phyloP scores from a whole-genome alignment of 176 grass and related monocot species.

The Melocanna baccifera region DNA sequence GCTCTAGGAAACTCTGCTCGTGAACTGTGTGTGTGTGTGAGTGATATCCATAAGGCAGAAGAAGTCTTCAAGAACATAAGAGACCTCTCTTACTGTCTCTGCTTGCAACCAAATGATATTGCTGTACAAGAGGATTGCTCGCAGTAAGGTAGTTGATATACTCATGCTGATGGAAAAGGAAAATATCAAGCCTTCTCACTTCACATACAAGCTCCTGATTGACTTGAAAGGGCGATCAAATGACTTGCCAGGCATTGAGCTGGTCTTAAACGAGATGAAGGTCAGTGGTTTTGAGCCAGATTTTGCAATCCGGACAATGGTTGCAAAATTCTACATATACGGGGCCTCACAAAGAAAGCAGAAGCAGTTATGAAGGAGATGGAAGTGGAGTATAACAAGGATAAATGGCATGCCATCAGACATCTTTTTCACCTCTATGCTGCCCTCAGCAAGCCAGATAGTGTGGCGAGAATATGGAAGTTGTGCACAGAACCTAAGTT shows the following conservation, averaged over 20 bases:
- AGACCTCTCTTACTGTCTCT: slow-evolving; percentile 53
- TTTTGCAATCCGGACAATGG: slow-evolving; percentile 26
- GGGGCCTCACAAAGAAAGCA: slow-evolving; percentile 60
- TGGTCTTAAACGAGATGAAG: slow-evolving; percentile 57
- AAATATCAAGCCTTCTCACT: slow-evolving; percentile 53
- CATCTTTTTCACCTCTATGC: slow-evolving; percentile 70
- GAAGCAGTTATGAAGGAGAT: slow-evolving; percentile 51
- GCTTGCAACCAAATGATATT: slow-evolving; percentile 74
- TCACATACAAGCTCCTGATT: slow-evolving; percentile 75
- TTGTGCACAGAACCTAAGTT: slow-evolving; percentile 45
- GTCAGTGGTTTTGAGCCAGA: slow-evolving; percentile 47
- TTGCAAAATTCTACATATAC: slow-evolving; percentile 53
- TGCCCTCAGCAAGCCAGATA: slow-evolving; percentile 46
- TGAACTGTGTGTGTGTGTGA: slow-evolving; percentile 49
- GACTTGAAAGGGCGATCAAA: slow-evolving; percentile 62
- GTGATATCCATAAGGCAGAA: slow-evolving; percentile 59
- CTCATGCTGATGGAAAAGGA: slow-evolving; percentile 67
- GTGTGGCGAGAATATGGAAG: slow-evolving; percentile 66
- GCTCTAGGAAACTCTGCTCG: slow-evolving; percentile 59
- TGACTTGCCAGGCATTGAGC: slow-evolving; percentile 65
- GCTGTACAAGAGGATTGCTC: slow-evolving; percentile 60
- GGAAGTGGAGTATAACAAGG: slow-evolving; percentile 45
- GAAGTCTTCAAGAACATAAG: slow-evolving; percentile 76
- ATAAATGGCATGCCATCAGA: slow-evolving; percentile 37
- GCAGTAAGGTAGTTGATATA: slow-evolving; percentile 51